A percentile compares a stretch with the other conserved stretches of the same genome.
Conservation (phyloP, 225 moss, liverwort and hornwort genomes). For the Bryum argenteum region DNA sequence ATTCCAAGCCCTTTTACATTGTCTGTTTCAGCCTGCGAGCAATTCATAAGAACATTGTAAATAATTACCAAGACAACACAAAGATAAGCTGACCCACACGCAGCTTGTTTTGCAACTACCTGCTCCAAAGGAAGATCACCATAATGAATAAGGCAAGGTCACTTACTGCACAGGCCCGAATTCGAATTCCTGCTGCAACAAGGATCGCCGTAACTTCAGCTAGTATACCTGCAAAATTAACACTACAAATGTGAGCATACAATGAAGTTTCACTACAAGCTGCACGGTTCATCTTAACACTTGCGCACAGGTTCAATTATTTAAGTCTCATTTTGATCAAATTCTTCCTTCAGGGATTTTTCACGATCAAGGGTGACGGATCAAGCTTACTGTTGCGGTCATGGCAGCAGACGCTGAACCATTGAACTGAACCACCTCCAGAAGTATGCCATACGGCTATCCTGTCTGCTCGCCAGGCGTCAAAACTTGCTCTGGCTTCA, state of each 20-base stretch:
- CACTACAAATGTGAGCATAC: no score
- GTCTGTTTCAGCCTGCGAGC: slow-evolving; percentile 89
- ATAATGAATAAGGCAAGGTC: neutral
- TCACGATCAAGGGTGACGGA: no score
- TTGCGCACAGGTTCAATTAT: no score
- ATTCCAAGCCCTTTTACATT: slow-evolving; percentile 79
- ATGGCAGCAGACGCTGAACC: slow-evolving; percentile 89
- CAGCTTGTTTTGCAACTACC: no score
- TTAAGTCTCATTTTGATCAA: no score
- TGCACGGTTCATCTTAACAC: no score
- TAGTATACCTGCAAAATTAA: slow-evolving; percentile 72
- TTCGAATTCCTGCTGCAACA: slow-evolving; percentile 74
- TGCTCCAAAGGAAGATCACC: no score
- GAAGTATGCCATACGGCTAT: slow-evolving; percentile 87
- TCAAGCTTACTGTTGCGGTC: slow-evolving; percentile 76
- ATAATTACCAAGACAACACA: neutral
- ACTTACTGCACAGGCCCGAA: slow-evolving; percentile 96
- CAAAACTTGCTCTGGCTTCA: slow-evolving; percentile 74
- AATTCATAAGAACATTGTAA: neutral
- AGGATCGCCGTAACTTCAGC: slow-evolving; percentile 83
- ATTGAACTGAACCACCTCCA: slow-evolving; percentile 78
- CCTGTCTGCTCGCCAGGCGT: slow-evolving; percentile 89
- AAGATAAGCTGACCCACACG: no score
- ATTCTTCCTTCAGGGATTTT: no score
- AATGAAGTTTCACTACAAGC: no score